Conservation (phyloP, 495 filamentous ascomycete genomes). For the Melanomma pulvis-pyrius region DNA sequence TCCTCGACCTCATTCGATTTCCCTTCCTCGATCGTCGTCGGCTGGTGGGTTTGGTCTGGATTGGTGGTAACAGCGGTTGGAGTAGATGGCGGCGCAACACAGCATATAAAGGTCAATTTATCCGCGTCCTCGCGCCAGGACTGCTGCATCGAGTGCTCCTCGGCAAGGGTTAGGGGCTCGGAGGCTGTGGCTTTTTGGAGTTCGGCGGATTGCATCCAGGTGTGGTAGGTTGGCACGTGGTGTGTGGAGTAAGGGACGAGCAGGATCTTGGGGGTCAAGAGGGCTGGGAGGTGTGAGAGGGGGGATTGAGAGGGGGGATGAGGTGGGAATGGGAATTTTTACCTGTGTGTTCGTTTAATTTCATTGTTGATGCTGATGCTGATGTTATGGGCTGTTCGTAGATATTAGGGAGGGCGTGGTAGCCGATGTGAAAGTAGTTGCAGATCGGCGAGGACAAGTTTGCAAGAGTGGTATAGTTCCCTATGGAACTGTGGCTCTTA, state of each 20-base stretch:
- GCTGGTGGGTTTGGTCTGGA: not conserved
- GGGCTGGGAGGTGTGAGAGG: conserved; percentile 52
- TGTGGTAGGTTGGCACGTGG: conserved; percentile 81
- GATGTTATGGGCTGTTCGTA: not conserved
- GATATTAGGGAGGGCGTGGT: too few relatives aligned
- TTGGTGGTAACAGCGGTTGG: not conserved
- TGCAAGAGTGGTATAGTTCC: too few relatives aligned
- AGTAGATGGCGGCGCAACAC: conserved; percentile 1
- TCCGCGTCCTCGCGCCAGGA: conserved; percentile 77
- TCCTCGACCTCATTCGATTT: not conserved
- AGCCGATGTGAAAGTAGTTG: too few relatives aligned
- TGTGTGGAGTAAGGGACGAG: conserved; percentile 81
- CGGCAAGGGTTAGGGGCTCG: conserved; percentile 71
- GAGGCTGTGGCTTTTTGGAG: conserved; percentile 84
- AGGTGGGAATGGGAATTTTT: not conserved
- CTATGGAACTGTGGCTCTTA: too few relatives aligned
- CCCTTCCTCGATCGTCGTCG: too few relatives aligned
- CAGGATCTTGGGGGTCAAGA: conserved; percentile 65
- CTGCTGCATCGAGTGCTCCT: conserved; percentile 84
- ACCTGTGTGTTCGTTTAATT: conserved; percentile 36
- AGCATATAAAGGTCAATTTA: conserved; percentile 71
- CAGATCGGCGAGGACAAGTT: too few relatives aligned
- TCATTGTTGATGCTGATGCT: conserved; percentile 15
- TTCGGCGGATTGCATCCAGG: conserved; percentile 80
- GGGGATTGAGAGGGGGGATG: not conserved